Conservation (phyloP, 1,284 basidiomycete genomes). For the Cutaneotrichosporon sp. region DNA sequence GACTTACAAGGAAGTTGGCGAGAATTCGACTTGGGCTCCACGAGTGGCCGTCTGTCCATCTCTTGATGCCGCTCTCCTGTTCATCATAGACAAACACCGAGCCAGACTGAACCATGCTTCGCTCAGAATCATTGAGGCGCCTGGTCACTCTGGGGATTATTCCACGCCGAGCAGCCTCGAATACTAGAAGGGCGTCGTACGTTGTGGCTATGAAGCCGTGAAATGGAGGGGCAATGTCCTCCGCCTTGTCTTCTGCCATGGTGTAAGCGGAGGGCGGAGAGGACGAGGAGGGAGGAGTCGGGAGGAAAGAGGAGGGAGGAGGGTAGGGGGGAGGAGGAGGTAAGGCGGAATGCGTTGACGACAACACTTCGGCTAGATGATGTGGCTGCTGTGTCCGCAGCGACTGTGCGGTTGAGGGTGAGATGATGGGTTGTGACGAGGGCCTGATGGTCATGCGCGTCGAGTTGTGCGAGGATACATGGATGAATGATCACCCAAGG, state of each 20-base stretch:
- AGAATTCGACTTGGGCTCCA: constrained; percentile 68
- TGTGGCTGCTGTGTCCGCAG: neutral
- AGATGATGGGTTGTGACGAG: neutral
- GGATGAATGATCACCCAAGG: neutral
- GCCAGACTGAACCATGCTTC: constrained; percentile 86
- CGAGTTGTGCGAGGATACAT: neutral
- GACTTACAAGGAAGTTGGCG: constrained; percentile 77
- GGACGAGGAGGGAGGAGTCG: constrained; percentile 2
- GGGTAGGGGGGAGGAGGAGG: neutral
- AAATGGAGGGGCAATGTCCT: constrained; percentile 61
- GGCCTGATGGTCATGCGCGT: neutral
- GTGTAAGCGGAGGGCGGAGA: neutral
- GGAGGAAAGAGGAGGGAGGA: neutral
- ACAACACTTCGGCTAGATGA: neutral
- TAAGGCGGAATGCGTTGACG: neutral
- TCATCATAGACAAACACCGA: constrained; percentile 98
- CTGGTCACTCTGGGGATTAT: constrained; percentile 91
- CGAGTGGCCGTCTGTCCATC: constrained; percentile 95
- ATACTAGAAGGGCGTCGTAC: constrained; percentile 88
- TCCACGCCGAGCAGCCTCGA: constrained; percentile 85
- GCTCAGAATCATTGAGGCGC: constrained; percentile 84
- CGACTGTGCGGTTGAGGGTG: neutral
- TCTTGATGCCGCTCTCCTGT: constrained; percentile 93
- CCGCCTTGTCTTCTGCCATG: constrained; percentile 20
- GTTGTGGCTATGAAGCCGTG: constrained; percentile 92